Evolutionary conservation across 75 land plant genomes (phyloP).

Genomic region (Adiantum capillusveneris): DNA sequence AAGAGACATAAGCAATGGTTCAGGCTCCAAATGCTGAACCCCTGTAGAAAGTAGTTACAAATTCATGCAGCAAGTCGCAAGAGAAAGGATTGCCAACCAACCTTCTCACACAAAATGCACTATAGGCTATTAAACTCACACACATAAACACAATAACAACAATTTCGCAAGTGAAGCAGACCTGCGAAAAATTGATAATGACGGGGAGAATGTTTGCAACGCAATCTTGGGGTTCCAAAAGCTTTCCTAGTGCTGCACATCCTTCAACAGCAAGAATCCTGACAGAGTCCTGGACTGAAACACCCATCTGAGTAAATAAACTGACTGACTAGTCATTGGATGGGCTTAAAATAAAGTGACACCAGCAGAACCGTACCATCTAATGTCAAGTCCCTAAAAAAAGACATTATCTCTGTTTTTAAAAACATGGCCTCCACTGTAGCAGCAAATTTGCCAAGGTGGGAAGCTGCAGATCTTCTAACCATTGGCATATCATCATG

Average conservation of each 20-base stretch:
- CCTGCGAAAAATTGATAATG: slow-evolving; percentile 84
- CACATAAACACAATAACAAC: background rate
- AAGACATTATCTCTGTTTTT: slow-evolving; percentile 73
- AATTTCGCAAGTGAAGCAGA: slow-evolving; percentile 4
- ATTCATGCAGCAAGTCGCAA: too few species aligned
- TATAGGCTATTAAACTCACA: background rate
- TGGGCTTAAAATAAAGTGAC: background rate
- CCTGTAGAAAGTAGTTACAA: too few species aligned
- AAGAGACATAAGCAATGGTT: too few species aligned
- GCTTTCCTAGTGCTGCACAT: slow-evolving; percentile 80
- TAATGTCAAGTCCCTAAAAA: slow-evolving; percentile 77
- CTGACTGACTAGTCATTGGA: too few species aligned
- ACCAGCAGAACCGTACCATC: slow-evolving; percentile 50
- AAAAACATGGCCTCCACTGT: slow-evolving; percentile 66
- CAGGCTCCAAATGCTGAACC: too few species aligned
- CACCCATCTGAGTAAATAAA: too few species aligned
- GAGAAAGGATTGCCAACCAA: background rate
- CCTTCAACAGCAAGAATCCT: slow-evolving; percentile 80
- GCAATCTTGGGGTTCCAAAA: slow-evolving; percentile 84
- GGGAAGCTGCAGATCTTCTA: slow-evolving; percentile 84
- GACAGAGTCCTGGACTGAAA: slow-evolving; percentile 90
- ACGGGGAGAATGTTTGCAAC: slow-evolving; percentile 77
- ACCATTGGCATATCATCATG: slow-evolving; percentile 99
- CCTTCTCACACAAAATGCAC: background rate
- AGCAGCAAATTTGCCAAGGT: slow-evolving; percentile 91